phyloP scores from a whole-genome alignment of 2,329 filamentous ascomycete genomes.

The Pseudogymnoascus sp. region DNA sequence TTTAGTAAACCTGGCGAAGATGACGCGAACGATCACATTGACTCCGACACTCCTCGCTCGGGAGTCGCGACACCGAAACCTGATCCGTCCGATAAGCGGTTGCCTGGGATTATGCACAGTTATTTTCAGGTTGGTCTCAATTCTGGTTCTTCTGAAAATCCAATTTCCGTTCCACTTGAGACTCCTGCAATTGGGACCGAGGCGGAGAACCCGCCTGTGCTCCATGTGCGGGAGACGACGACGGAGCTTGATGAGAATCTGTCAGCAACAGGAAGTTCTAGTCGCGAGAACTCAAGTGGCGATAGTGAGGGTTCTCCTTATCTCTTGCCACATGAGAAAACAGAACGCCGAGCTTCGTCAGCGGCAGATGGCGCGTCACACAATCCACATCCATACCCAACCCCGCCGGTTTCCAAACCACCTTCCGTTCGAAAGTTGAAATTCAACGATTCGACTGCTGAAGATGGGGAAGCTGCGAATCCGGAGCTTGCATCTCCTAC shows the following conservation, averaged over 20 bases:
- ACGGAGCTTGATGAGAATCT: slow-evolving; percentile 18
- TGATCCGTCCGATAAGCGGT: slow-evolving; percentile 86
- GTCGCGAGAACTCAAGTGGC: slow-evolving; percentile 19
- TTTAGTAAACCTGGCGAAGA: slow-evolving; percentile 42
- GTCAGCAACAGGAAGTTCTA: slow-evolving; percentile 21
- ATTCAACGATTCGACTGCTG: slow-evolving; percentile 32
- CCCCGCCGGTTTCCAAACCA: slow-evolving; percentile 45
- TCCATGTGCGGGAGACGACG: slow-evolving; percentile 17
- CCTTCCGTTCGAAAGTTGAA: slow-evolving; percentile 37
- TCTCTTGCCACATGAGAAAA: slow-evolving; percentile 19
- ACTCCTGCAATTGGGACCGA: slow-evolving; percentile 20
- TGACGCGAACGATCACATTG: slow-evolving; percentile 66
- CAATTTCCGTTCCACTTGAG: slow-evolving; percentile 24
- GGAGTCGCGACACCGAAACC: slow-evolving; percentile 89
- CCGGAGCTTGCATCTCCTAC: slow-evolving; percentile 18
- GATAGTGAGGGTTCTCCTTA: slow-evolving; percentile 19
- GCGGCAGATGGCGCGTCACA: slow-evolving; percentile 16
- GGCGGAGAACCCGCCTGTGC: slow-evolving; percentile 16
- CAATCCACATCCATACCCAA: slow-evolving; percentile 41
- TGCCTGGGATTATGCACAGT: slow-evolving; percentile 88
- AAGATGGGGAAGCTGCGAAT: slow-evolving; percentile 31
- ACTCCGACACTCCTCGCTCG: slow-evolving; percentile 79
- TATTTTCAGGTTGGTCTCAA: slow-evolving; percentile 95
- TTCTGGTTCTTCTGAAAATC: slow-evolving; percentile 53
- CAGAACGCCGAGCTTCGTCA: slow-evolving; percentile 19